These are phyloP conservation scores for Wickerhamiella sergipiensis DNA, from an alignment of 805 yeast species.

Conservation along the genomic window DNA sequence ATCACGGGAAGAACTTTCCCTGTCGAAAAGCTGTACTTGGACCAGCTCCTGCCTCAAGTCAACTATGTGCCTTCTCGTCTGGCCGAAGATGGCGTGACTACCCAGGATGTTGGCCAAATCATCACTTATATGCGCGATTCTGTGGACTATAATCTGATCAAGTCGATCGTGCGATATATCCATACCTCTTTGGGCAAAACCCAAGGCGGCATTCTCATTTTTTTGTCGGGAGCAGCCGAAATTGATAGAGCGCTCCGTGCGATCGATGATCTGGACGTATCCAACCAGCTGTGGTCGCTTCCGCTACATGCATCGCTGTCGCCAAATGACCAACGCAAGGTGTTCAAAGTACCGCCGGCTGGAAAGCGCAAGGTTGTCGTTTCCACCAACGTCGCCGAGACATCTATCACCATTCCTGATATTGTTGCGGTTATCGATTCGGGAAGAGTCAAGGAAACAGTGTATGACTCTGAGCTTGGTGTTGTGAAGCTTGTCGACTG, in stretches of 20 bases:
- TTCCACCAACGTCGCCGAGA: constrained; percentile 90
- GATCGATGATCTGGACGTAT: constrained; percentile 22
- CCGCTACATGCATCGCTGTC: constrained; percentile 85
- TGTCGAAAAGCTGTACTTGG: constrained; percentile 62
- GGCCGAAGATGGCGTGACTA: constrained; percentile 12
- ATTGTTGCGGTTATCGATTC: constrained; percentile 83
- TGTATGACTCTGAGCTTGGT: constrained; percentile 53
- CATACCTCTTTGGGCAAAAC: constrained; percentile 37
- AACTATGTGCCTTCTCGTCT: constrained; percentile 31
- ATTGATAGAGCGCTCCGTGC: constrained; percentile 48
- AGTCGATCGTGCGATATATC: constrained; percentile 38
- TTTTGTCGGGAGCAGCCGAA: constrained; percentile 85
- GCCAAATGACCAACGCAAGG: constrained; percentile 68
- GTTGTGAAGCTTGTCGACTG: constrained; percentile 60
- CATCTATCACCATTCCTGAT: constrained; percentile 92
- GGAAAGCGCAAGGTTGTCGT: constrained; percentile 67
- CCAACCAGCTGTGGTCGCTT: constrained; percentile 31
- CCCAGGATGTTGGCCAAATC: constrained; percentile 20
- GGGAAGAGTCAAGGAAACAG: constrained; percentile 70
- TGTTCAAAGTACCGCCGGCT: constrained; percentile 42
- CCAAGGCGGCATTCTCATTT: constrained; percentile 67
- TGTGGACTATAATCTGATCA: constrained; percentile 62
- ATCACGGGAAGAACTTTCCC: constrained; percentile 93
- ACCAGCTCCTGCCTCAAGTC: constrained; percentile 42
- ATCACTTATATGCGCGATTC: constrained; percentile 23